A percentile compares a stretch with the other conserved stretches of the same genome.
Evolutionary conservation across 306 rosid species (phyloP).

Genomic region (Ormosia emarginata): DNA sequence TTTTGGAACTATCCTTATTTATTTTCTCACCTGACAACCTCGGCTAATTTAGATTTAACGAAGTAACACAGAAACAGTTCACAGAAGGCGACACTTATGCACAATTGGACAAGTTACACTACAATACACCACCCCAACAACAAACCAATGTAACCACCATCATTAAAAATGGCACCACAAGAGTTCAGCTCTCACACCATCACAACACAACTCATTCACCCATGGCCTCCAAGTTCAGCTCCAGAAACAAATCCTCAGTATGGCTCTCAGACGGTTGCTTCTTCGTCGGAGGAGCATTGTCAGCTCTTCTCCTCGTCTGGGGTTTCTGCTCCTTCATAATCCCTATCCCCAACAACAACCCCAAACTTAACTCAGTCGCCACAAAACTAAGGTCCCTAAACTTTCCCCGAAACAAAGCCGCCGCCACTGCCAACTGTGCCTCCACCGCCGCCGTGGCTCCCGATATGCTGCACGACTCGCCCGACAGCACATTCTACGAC

Average conservation of each 20-base stretch:
- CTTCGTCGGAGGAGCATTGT: slow-evolving; percentile 40
- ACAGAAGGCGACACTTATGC: not conserved
- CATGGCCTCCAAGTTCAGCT: slow-evolving; percentile 35
- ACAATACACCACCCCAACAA: not conserved
- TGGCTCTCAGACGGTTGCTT: slow-evolving; percentile 35
- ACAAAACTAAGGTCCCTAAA: not conserved
- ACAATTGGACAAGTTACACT: not conserved
- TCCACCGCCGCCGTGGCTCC: not conserved
- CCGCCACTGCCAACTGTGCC: not conserved
- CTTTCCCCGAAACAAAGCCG: not conserved
- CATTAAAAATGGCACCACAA: slow-evolving; percentile 30
- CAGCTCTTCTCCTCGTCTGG: slow-evolving; percentile 41
- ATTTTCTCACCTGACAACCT: not conserved
- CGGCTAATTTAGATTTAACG: not conserved
- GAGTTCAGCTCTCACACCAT: not conserved
- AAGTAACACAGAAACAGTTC: not conserved
- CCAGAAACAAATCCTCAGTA: slow-evolving; percentile 29
- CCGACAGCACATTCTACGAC: slow-evolving; percentile 48
- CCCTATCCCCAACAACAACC: slow-evolving; percentile 10
- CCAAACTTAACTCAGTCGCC: not conserved
- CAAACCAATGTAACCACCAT: not conserved
- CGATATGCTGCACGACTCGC: slow-evolving; percentile 29
- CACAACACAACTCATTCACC: not conserved
- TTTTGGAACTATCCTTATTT: not conserved
- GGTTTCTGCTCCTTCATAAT: slow-evolving; percentile 29